Evolutionary conservation across 495 filamentous ascomycete genomes (phyloP).

Genomic region (Glutinoglossum americanum): DNA sequence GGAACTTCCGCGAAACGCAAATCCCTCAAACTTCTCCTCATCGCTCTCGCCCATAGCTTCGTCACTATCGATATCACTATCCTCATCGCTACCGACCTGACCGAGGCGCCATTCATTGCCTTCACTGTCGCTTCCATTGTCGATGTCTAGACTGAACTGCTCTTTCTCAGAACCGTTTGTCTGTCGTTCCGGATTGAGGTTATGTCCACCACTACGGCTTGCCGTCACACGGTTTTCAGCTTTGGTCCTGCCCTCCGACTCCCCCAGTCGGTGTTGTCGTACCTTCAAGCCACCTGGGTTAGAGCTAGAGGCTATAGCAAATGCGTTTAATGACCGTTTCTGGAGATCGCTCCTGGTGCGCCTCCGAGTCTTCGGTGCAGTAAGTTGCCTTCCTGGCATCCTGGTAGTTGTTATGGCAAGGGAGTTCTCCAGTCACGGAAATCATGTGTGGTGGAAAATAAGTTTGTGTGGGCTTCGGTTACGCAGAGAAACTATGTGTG

Average conservation of each 20-base stretch:
- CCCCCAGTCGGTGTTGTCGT: conserved; percentile 34
- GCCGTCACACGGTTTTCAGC: neutral
- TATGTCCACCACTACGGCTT: too few species aligned
- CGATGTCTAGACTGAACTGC: conserved; percentile 7
- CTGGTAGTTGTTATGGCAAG: neutral
- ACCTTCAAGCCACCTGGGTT: conserved; percentile 27
- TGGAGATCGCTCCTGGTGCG: conserved; percentile 6
- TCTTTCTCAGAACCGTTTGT: conserved; percentile 19
- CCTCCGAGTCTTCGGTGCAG: neutral
- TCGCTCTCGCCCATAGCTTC: conserved; percentile 48
- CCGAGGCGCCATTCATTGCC: conserved; percentile 51
- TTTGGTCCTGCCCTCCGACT: conserved; percentile 27
- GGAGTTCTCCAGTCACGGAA: neutral
- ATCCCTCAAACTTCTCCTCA: conserved; percentile 60
- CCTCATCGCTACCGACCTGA: conserved; percentile 44
- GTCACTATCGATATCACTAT: conserved; percentile 58
- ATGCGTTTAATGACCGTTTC: conserved; percentile 53
- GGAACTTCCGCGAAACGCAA: conserved; percentile 46
- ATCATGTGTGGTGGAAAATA: neutral
- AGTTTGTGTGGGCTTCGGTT: neutral
- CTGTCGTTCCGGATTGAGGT: conserved; percentile 3
- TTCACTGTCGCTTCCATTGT: conserved; percentile 39
- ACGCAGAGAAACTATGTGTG: neutral
- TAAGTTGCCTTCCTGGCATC: neutral
- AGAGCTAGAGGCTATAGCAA: conserved; percentile 56